Base-by-base conservation (phyloP, 2,329 filamentous ascomycete genomes). In the Neonectria ditissima region DNA sequence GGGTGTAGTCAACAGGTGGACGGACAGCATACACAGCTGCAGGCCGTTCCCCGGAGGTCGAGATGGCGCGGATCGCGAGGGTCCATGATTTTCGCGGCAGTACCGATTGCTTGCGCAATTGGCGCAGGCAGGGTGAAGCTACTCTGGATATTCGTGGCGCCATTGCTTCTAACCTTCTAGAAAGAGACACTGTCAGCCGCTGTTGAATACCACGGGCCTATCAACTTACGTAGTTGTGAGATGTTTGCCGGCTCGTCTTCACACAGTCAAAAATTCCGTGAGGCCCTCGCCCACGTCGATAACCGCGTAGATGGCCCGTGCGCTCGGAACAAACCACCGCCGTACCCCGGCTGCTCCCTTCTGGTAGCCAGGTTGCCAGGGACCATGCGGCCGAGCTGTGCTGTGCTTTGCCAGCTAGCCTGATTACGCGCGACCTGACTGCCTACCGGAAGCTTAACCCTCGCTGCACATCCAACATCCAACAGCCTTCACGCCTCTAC, bases 1-100 rank as follows among this genome's bases (percentile, higher is more conserved):
- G 90, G 2, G 83, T 78, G 67, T 84, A 84, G 69, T 85, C 80
- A 62, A 80, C 77, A 1, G 83, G 83, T 26, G 83, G 73, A 34
- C 70, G 76, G 20, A 63, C 45, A 18, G 74, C 61, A 18, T 69
- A 63, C 7, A 69, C 65, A 16, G 73, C 65, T 9, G 77, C 72
- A 50, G 70, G 71, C 50, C 72, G 68, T 13, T 60, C 64, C 43
- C 65, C 62, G 18, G 68, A 63, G 16, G 75, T 78, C 26, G 77
- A 74, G 60, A 77, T 72, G 56, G 45, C 68, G 37, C 72, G 73
- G 51, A 64, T 37, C 55, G 68, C 58, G 47, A 66, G 57, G 51
- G 65, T 62, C 66, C 66, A 74, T 47, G 71, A 66, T 41, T 52
- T 62, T 13, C 67, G 63, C 16, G 64, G 50, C 16, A 61, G 24